These are phyloP conservation scores for Fusarium metavorans DNA, from an alignment of 2,329 filamentous ascomycete species.

Conservation along the genomic window DNA sequence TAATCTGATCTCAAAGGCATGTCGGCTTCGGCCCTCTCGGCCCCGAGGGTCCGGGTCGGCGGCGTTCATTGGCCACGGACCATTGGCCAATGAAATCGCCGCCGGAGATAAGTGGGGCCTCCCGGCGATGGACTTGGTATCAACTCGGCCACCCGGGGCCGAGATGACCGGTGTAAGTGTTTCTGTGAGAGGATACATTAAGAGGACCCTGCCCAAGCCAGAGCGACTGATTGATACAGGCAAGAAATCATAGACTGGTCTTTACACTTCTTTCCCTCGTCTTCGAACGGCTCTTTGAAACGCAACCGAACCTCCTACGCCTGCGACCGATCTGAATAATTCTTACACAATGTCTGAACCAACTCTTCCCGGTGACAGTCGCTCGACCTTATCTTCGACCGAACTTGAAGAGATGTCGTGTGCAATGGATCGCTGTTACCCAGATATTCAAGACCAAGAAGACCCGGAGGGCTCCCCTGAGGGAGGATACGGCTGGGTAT, in stretches of 20 bases:
- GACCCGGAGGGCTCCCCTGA: constrained; percentile 44
- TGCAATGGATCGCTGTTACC: neutral
- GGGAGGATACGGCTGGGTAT: constrained; percentile 65
- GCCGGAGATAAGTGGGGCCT: neutral
- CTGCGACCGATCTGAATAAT: neutral
- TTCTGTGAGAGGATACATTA: neutral
- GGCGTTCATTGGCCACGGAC: neutral
- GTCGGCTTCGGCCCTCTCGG: neutral
- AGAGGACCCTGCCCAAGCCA: neutral
- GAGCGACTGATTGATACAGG: neutral
- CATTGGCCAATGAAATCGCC: neutral
- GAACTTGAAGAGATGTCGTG: neutral
- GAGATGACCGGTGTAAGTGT: neutral
- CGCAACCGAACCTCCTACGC: neutral
- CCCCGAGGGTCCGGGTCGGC: neutral
- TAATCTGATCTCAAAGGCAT: neutral
- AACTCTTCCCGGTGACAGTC: neutral
- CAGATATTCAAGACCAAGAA: neutral
- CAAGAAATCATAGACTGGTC: fast-evolving
- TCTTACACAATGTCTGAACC: neutral
- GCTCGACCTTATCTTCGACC: neutral
- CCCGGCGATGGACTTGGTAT: neutral
- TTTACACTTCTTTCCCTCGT: neutral
- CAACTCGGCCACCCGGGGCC: neutral
- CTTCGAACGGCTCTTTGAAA: neutral